phyloP scores from a whole-genome alignment of 2,329 filamentous ascomycete genomes.

The Lachnellula cervina region DNA sequence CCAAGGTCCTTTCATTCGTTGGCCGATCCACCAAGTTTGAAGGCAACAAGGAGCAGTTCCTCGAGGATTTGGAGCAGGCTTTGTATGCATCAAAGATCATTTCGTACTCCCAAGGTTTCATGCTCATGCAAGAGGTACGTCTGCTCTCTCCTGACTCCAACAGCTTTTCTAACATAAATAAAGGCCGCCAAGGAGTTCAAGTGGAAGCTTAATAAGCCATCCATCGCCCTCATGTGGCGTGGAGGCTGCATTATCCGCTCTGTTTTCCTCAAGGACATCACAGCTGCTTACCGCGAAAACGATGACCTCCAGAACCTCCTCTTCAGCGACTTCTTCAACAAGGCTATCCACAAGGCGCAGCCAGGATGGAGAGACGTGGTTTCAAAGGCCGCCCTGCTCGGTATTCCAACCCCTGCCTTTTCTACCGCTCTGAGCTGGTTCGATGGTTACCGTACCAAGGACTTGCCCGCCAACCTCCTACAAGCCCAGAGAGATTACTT shows the following conservation, averaged over 20 bases:
- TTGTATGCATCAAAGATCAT: slow-evolving; percentile 99
- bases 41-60: slow-evolving; percentile 88
- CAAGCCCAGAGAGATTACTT: slow-evolving; percentile 99
- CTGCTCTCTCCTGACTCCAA: not conserved
- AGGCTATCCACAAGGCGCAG: slow-evolving; percentile 96
- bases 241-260: slow-evolving; percentile 99
- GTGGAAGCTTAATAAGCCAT: slow-evolving; percentile 99
- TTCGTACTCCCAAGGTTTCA: slow-evolving; percentile 99
- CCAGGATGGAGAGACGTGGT: slow-evolving; percentile 88
- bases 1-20: slow-evolving; percentile 66
- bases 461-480: slow-evolving; percentile 95
- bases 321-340: slow-evolving; percentile 99
- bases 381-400: slow-evolving; percentile 85
- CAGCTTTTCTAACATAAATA: slow-evolving; percentile 21
- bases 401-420: slow-evolving; percentile 95
- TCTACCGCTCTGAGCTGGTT: slow-evolving; percentile 97
- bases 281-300: slow-evolving; percentile 89
- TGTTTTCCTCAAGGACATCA: slow-evolving; percentile 99
- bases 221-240: slow-evolving; percentile 99
- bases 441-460: slow-evolving; percentile 95
- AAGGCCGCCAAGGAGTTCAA: slow-evolving; percentile 90
- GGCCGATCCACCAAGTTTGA: slow-evolving; percentile 77
- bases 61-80: slow-evolving; percentile 96
- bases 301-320: slow-evolving; percentile 95
- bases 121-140: slow-evolving; percentile 96